A percentile compares a stretch with the other conserved stretches of the same genome.
Conservation (phyloP, 805 yeast species). For the Komagataella phaffii region DNA sequence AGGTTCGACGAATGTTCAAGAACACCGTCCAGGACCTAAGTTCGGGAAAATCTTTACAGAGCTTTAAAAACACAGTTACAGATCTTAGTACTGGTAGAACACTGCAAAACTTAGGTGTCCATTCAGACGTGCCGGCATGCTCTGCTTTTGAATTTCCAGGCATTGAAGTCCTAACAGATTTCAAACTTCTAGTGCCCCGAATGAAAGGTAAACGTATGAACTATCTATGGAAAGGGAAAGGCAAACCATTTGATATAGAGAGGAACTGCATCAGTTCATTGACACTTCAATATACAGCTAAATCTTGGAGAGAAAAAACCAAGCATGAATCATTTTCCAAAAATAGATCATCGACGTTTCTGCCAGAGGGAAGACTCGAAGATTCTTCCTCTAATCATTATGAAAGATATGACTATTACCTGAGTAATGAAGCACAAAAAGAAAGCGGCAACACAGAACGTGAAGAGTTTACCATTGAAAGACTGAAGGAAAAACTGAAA, state of each 20-base stretch:
- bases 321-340: not conserved
- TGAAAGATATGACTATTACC: not conserved
- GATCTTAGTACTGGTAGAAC: constrained; percentile 5
- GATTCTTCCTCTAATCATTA: not conserved
- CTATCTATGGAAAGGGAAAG: constrained; percentile 39
- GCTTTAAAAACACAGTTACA: constrained; percentile 11
- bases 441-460: not conserved
- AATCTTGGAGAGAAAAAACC: not conserved
- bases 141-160: constrained; percentile 1
- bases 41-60: constrained; percentile 19
- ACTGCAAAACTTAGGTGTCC: not conserved
- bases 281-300: not conserved
- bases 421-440: not conserved
- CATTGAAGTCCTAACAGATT: constrained; percentile 4
- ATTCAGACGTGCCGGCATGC: not conserved
- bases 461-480: not conserved
- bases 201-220: constrained; percentile 18
- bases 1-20: constrained; percentile 20
- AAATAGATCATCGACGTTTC: not conserved
- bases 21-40: constrained; percentile 22
- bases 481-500: not conserved
- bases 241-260: constrained; percentile 21
- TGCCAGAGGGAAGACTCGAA: not conserved
- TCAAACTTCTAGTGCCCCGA: constrained; percentile 11
- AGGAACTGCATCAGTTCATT: constrained; percentile 6